Percentiles rank a stretch among this genome's conserved stretches.
These are phyloP conservation scores for Chlamydomonas asymmetrica DNA, from an alignment of 139 green algal genomes.

Conservation along the genomic window DNA sequence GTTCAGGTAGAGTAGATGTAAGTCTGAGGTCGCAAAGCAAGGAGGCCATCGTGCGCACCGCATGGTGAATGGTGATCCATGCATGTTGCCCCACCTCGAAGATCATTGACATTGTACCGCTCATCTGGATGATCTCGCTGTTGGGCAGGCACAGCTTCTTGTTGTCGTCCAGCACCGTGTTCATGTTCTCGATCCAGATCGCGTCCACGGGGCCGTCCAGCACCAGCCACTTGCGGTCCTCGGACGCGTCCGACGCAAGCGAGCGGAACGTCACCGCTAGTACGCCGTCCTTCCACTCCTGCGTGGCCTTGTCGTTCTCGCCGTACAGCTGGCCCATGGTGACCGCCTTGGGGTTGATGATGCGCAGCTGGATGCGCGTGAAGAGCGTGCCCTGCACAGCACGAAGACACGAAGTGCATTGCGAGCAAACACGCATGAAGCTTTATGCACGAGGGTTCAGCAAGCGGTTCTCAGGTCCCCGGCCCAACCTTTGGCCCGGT, in stretches of 20 bases:
- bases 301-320: slow-evolving; percentile 49
- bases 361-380: slow-evolving; percentile 54
- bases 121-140: slow-evolving; percentile 87
- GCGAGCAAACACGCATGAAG: no score
- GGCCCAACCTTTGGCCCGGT: no score
- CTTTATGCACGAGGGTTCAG: no score
- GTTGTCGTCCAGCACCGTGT: slow-evolving; percentile 89
- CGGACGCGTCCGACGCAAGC: slow-evolving; percentile 48
- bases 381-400: slow-evolving; percentile 61
- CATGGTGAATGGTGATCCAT: no score
- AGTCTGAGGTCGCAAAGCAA: no score
- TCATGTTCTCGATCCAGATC: slow-evolving; percentile 91
- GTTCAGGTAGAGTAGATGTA: no score
- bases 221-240: slow-evolving; percentile 68
- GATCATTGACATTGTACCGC: slow-evolving; percentile 80
- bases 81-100: slow-evolving; percentile 85
- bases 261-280: slow-evolving; percentile 64
- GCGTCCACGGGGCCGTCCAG: slow-evolving; percentile 82
- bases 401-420: no score
- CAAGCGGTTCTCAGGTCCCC: no score
- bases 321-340: slow-evolving; percentile 88
- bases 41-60: no score
- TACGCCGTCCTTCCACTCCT: slow-evolving; percentile 85
- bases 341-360: slow-evolving; percentile 82
- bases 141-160: slow-evolving; percentile 85